Evolutionary conservation across 768 basidiomycete species (phyloP).

Genomic region (Tylopilus felleus): DNA sequence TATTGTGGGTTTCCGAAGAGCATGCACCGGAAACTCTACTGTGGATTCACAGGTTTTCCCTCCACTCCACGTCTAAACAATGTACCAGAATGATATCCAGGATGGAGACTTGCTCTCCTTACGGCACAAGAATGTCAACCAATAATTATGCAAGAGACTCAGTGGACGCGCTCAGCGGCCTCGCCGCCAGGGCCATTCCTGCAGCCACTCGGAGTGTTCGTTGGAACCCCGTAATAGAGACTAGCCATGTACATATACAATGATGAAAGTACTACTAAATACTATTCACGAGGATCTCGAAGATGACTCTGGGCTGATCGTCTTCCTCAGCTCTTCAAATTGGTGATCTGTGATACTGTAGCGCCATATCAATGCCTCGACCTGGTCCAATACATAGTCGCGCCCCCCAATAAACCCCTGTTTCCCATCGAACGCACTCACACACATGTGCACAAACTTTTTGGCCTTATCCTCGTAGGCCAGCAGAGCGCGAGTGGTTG

Average conservation of each 20-base stretch:
- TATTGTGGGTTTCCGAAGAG: too few relatives aligned
- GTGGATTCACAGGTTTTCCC: too few relatives aligned
- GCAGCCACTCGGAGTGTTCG: neutral
- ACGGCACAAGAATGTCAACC: too few relatives aligned
- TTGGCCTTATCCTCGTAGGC: neutral
- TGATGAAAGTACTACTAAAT: neutral
- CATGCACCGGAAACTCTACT: too few relatives aligned
- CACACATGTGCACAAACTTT: neutral
- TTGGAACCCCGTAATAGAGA: neutral
- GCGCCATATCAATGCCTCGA: constrained; percentile 14
- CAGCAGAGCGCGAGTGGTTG: neutral
- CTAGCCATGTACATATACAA: neutral
- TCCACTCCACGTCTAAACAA: too few relatives aligned
- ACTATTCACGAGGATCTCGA: neutral
- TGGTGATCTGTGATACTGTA: constrained; percentile 8
- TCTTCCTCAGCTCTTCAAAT: neutral
- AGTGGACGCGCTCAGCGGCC: too few relatives aligned
- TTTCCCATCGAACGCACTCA: constrained; percentile 3
- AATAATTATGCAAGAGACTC: too few relatives aligned
- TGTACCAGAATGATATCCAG: too few relatives aligned
- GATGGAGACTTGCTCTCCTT: too few relatives aligned
- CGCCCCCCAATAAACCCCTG: constrained; percentile 1
- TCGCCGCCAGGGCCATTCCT: too few relatives aligned
- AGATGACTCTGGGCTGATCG: neutral
- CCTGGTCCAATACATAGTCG: constrained; percentile 10